phyloP scores from a whole-genome alignment of 768 basidiomycete species.

The Agrocybe praecox region DNA sequence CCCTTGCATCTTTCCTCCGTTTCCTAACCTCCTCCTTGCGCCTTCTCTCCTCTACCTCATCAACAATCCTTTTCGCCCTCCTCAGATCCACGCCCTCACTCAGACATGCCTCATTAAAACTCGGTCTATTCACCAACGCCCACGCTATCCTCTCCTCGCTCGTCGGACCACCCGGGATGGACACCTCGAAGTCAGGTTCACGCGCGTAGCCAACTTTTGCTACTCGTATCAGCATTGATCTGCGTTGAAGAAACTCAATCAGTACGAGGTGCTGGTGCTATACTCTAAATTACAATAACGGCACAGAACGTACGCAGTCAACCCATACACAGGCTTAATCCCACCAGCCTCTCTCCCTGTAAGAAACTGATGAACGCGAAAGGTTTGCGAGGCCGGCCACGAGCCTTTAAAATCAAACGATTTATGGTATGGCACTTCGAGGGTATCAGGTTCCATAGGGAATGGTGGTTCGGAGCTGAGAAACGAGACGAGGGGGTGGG shows the following conservation, averaged over 20 bases:
- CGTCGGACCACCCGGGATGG: slow-evolving; percentile 33
- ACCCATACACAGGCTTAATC: slow-evolving; percentile 85
- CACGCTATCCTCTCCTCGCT: slow-evolving; percentile 44
- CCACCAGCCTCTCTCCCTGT: slow-evolving; percentile 86
- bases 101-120: slow-evolving; percentile 39
- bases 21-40: not conserved
- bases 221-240: slow-evolving; percentile 46
- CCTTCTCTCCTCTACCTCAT: not conserved
- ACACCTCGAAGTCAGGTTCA: slow-evolving; percentile 45
- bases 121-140: slow-evolving; percentile 38
- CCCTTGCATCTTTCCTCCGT: no score
- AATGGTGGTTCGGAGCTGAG: slow-evolving; percentile 63
- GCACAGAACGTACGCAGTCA: slow-evolving; percentile 73
- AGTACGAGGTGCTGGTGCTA: no score
- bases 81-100: slow-evolving; percentile 38
- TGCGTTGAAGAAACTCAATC: no score
- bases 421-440: slow-evolving; percentile 68
- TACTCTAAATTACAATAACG: no score
- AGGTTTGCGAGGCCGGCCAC: slow-evolving; percentile 37
- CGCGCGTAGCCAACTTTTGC: slow-evolving; percentile 48
- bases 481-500: slow-evolving; percentile 80
- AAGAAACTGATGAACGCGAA: slow-evolving; percentile 77
- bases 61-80: not conserved
- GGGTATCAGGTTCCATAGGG: slow-evolving; percentile 49
- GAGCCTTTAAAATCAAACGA: slow-evolving; percentile 54